Conservation (phyloP, 2,329 filamentous ascomycete species). For the Aspergillus phoenicis region DNA sequence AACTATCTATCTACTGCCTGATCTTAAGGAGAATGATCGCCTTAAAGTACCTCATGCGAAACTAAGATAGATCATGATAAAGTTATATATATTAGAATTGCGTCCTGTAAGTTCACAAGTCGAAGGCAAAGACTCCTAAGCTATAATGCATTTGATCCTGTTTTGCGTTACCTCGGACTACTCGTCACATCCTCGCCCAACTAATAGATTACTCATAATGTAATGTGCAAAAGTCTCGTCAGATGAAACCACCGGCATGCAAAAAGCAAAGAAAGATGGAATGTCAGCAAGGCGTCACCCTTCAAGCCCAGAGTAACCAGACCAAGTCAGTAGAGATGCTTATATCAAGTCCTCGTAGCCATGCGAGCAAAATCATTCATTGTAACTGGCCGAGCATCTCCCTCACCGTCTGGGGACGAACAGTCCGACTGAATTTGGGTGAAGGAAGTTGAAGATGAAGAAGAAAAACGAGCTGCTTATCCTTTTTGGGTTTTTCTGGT, state of each 20-base stretch:
- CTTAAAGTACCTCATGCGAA: too few relatives aligned
- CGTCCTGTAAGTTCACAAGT: background rate
- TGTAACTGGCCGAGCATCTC: slow-evolving; percentile 12
- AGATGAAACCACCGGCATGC: background rate
- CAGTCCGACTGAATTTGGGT: slow-evolving; percentile 14
- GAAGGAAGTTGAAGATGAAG: background rate
- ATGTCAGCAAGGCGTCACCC: background rate
- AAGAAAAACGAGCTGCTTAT: slow-evolving; percentile 13
- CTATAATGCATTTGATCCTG: background rate
- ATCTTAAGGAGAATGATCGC: too few relatives aligned
- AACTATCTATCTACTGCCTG: background rate
- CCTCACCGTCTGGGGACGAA: slow-evolving; percentile 10
- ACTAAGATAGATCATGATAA: too few relatives aligned
- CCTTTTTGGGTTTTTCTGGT: slow-evolving; percentile 27
- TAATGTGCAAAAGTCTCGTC: background rate
- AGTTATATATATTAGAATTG: too few relatives aligned
- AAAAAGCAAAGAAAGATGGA: background rate
- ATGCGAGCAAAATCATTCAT: slow-evolving; percentile 9
- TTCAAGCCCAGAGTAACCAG: slow-evolving; percentile 3
- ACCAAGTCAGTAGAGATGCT: background rate
- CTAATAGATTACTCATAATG: background rate
- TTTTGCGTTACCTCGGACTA: background rate
- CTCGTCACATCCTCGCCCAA: background rate
- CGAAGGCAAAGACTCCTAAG: background rate
- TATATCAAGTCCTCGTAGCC: background rate